phyloP scores from a whole-genome alignment of 2,329 filamentous ascomycete species.

The Aspergillus costaricaensis region DNA sequence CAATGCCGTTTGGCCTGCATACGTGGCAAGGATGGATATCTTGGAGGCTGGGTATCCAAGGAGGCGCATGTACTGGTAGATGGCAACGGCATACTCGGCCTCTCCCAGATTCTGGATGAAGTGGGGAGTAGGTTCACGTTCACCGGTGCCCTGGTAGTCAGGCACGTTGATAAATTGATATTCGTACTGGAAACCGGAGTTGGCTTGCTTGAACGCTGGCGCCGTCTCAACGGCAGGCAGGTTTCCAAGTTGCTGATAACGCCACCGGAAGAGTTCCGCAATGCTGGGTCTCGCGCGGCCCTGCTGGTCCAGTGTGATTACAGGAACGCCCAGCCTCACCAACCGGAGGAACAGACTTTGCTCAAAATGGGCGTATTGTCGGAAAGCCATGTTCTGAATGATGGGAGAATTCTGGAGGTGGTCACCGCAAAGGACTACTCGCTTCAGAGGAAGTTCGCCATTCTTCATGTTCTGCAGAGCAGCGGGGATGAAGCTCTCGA shows the following conservation, averaged over 20 bases:
- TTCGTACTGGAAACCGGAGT: constrained; percentile 89
- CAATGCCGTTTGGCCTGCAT: constrained; percentile 86
- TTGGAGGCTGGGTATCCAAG: constrained; percentile 82
- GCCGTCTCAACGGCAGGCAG: constrained; percentile 70
- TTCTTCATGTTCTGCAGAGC: constrained; percentile 82
- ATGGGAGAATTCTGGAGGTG: constrained; percentile 96
- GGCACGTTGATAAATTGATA: constrained; percentile 96
- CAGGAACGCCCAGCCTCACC: constrained; percentile 87
- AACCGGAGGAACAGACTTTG: constrained; percentile 93
- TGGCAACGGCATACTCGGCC: constrained; percentile 92
- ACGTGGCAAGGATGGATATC: constrained; percentile 90
- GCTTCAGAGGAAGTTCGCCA: constrained; percentile 74
- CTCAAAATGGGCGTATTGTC: constrained; percentile 92
- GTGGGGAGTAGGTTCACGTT: constrained; percentile 86
- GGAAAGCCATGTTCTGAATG: constrained; percentile 90
- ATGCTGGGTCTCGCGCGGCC: constrained; percentile 86
- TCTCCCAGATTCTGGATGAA: constrained; percentile 97
- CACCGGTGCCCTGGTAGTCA: constrained; percentile 87
- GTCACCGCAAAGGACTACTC: constrained; percentile 90
- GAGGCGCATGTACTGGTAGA: constrained; percentile 96
- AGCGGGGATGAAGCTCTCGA: constrained; percentile 93
- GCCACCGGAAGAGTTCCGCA: constrained; percentile 88
- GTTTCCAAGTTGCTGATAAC: constrained; percentile 78
- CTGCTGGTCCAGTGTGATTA: constrained; percentile 87
- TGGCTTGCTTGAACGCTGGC: constrained; percentile 75